These are phyloP conservation scores for Phoma herbarum DNA, from an alignment of 2,329 filamentous ascomycete genomes.

Conservation along the genomic window DNA sequence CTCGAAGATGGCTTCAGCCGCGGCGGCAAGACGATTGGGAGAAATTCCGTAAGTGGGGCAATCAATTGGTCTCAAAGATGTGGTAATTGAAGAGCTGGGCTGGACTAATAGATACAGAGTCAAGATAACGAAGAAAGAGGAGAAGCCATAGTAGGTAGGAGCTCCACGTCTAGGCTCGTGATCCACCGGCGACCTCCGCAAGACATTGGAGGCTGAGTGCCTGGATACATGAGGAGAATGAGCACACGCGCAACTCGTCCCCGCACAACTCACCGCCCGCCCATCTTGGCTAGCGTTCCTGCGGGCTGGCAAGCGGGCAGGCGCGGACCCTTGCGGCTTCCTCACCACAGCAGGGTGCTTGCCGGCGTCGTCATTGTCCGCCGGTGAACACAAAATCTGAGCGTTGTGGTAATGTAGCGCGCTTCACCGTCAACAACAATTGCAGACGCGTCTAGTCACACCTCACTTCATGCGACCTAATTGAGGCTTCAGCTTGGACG, in stretches of 20 bases:
- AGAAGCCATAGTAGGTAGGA: constrained; percentile 27
- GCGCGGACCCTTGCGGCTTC: constrained; percentile 26
- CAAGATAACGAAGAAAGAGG: constrained; percentile 33
- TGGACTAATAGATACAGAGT: constrained; percentile 26
- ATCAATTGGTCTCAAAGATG: constrained; percentile 22
- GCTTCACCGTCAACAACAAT: constrained; percentile 22
- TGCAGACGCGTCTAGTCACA: neutral
- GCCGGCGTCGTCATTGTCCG: constrained; percentile 34
- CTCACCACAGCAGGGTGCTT: constrained; percentile 22
- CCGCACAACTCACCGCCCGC: constrained; percentile 33
- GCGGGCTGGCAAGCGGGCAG: neutral
- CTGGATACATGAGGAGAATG: constrained; percentile 24
- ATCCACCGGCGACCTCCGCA: constrained; percentile 45
- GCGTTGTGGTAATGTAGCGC: neutral
- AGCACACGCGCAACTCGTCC: constrained; percentile 9
- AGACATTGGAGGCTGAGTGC: constrained; percentile 23
- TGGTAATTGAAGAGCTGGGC: constrained; percentile 21
- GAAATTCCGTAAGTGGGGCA: constrained; percentile 23
- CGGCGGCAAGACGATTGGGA: constrained; percentile 21
- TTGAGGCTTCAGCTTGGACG: constrained; percentile 2
- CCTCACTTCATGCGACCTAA: neutral
- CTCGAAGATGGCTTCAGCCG: constrained; percentile 20
- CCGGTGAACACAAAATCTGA: constrained; percentile 16
- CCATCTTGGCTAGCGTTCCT: constrained; percentile 29
- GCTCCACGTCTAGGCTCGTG: constrained; percentile 43